Evolutionary conservation across 1,139 yeast genomes (phyloP).

Genomic region (Zhuliangozyma parablackwelliae): DNA sequence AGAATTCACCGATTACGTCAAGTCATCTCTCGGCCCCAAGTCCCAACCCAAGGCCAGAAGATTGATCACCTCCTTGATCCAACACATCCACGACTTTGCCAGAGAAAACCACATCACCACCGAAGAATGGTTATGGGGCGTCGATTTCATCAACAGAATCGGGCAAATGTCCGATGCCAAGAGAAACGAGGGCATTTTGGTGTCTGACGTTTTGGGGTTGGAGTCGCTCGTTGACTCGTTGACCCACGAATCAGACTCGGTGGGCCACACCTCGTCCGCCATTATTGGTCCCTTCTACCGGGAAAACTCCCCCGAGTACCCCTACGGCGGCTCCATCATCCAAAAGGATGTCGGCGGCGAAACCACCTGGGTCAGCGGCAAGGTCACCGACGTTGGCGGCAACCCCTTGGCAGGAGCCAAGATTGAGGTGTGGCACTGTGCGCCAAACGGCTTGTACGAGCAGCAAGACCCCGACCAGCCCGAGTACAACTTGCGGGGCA

Average conservation of each 20-base stretch:
- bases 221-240: conserved; percentile 13
- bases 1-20: conserved; percentile 22
- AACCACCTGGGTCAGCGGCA: conserved; percentile 20
- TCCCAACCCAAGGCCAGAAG: conserved; percentile 21
- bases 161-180: conserved; percentile 13
- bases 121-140: conserved; percentile 14
- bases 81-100: conserved; percentile 13
- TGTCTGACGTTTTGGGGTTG: conserved; percentile 12
- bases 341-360: conserved; percentile 27
- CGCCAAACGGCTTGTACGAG: conserved; percentile 14
- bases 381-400: conserved; percentile 13
- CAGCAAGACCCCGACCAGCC: conserved; percentile 22
- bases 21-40: conserved; percentile 24
- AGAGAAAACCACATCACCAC: conserved; percentile 14
- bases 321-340: conserved; percentile 23
- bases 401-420: conserved; percentile 12
- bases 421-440: conserved; percentile 16
- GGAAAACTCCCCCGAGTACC: conserved; percentile 21
- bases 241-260: conserved; percentile 17
- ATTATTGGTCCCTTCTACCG: conserved; percentile 28
- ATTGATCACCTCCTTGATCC: conserved; percentile 18
- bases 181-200: conserved; percentile 14
- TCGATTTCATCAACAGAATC: conserved; percentile 12
- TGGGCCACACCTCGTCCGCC: conserved; percentile 23
- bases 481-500: conserved; percentile 15